phyloP scores from a whole-genome alignment of 2,329 filamentous ascomycete species.

The Ceratocystis eucalypticola region DNA sequence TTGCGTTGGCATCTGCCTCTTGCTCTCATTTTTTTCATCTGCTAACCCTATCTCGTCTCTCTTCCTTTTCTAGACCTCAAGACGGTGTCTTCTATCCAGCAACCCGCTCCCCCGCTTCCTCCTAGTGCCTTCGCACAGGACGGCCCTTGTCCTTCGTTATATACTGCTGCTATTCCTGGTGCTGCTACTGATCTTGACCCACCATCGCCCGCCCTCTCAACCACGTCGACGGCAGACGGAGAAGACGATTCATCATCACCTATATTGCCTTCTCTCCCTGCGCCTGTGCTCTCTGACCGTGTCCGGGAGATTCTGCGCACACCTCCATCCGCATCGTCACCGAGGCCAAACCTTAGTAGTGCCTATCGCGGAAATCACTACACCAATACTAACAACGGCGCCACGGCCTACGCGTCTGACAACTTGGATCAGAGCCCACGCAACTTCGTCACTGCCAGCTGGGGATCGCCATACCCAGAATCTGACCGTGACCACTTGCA shows the following conservation, averaged over 20 bases:
- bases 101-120: constrained; percentile 34
- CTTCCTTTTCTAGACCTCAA: constrained; percentile 17
- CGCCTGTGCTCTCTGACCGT: constrained; percentile 44
- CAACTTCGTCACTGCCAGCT: constrained; percentile 58
- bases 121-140: constrained; percentile 51
- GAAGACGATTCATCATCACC: constrained; percentile 36
- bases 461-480: constrained; percentile 79
- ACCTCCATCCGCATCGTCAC: constrained; percentile 28
- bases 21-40: not conserved
- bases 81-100: constrained; percentile 44
- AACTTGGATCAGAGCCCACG: constrained; percentile 18
- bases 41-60: constrained; percentile 6
- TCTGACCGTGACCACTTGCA: constrained; percentile 41
- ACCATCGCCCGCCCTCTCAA: constrained; percentile 46
- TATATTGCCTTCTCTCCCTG: constrained; percentile 43
- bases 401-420: not conserved
- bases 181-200: constrained; percentile 22
- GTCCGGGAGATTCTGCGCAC: constrained; percentile 42
- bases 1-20: not conserved
- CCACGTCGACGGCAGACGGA: constrained; percentile 47
- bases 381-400: not conserved
- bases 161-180: not conserved
- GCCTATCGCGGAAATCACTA: not conserved
- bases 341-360: constrained; percentile 2
- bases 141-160: constrained; percentile 31